These are phyloP conservation scores for Cinnamomum chago DNA, from an alignment of 164 flowering plant genomes.

Conservation along the genomic window DNA sequence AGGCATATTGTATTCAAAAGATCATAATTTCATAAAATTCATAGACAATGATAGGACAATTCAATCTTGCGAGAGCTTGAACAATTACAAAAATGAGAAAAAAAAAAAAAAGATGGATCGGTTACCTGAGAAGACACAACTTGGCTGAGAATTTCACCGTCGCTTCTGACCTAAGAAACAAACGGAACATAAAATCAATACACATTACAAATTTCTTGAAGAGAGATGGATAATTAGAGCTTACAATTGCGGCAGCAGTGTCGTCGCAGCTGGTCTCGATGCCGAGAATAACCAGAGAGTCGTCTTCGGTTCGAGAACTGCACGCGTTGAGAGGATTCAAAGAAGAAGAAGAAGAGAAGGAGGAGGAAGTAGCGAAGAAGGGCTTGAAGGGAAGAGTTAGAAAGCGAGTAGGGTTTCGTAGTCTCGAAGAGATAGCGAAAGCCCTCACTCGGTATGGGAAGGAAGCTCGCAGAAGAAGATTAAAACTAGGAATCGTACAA, in stretches of 20 bases:
- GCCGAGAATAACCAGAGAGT: conserved; percentile 67
- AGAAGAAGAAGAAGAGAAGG: conserved; percentile 13
- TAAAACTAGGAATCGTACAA: conserved; percentile 38
- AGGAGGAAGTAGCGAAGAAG: background rate
- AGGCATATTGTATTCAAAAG: too few relatives aligned
- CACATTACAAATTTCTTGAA: background rate
- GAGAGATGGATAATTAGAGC: background rate
- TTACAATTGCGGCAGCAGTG: conserved; percentile 90
- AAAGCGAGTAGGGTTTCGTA: background rate
- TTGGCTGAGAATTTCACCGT: conserved; percentile 91
- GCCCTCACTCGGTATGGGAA: background rate
- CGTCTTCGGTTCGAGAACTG: conserved; percentile 11
- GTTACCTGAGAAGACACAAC: conserved; percentile 92
- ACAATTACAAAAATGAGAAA: background rate
- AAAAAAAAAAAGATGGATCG: conserved; percentile 1
- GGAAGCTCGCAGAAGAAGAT: conserved; percentile 24
- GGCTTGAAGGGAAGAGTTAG: conserved; percentile 4
- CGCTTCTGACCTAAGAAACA: conserved; percentile 54
- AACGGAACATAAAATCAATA: background rate
- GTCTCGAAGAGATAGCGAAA: conserved; percentile 7
- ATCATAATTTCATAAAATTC: too few relatives aligned
- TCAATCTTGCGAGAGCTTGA: background rate
- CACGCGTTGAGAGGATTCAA: conserved; percentile 5
- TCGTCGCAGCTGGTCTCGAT: conserved; percentile 98
- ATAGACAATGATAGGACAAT: too few relatives aligned